Base-by-base conservation (phyloP, 2,329 filamentous ascomycete species). In the Emmonsia crescens region DNA sequence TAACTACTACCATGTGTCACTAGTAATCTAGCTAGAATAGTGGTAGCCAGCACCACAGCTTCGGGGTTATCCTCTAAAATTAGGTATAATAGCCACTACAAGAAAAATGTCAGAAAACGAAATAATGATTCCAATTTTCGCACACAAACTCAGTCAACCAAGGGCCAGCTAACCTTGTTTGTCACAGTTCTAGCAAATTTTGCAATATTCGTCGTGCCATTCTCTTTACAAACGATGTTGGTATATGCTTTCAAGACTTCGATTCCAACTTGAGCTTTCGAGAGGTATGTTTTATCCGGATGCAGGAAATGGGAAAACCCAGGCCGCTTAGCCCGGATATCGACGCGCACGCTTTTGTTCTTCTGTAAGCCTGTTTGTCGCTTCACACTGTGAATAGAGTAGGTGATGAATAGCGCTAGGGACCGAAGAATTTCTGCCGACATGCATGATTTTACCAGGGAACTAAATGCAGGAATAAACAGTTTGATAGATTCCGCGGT, bases 161-260 rank as follows among this genome's bases (percentile, higher is more conserved):
- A 78, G 71, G 60, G 59, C 64, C 74, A 78, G 59, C 64, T 74
- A 78, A 91, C 89, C 82, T 96, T 96, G 68, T 96, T 96, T 27
- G 93, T 96, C 9, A 99, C 93, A 1, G 93, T 95, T 70, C 88
- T 89, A 5, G 91, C 90, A 78, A 99, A 97, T 68, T 91, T 94
- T 70, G 87, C 85, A 61, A 96, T 88, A 64, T 88, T 85, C 16
- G 79, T 79, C 10, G 82, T 76, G 65, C 87, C 90, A 27, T 82
- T 82, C 68, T 85, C 84, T 64, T 89, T 85, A 69, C 91, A 96
- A 10, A 96, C 78, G 12, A 96, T 80, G 31, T 86, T 82, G 8
- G 88, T 83, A 70, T 94, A 93, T 75, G 96, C 85, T 65, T 84
- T 84, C 24, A 96, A 77, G 60, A 96, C 83, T 64, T 83, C 85